Evolutionary conservation across 2,329 filamentous ascomycete species (phyloP).

Genomic region (Phyllosticta ampelicida): DNA sequence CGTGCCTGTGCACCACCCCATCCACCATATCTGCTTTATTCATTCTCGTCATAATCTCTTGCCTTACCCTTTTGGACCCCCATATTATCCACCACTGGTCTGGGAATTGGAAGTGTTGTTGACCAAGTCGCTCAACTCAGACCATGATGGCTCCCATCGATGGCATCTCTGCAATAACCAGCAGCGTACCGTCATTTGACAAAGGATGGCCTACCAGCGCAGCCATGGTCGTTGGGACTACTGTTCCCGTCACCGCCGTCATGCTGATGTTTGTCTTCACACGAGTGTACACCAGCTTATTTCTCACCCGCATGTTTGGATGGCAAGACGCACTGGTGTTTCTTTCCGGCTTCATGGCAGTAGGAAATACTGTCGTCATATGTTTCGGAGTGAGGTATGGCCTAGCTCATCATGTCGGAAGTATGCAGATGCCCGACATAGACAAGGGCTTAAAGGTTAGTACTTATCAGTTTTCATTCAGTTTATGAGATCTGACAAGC

Average conservation of each 20-base stretch:
- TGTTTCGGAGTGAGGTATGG: conserved; percentile 17
- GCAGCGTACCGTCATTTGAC: not conserved
- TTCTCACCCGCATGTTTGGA: conserved; percentile 18
- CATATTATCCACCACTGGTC: not conserved
- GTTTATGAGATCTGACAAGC: not conserved
- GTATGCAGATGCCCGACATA: not conserved
- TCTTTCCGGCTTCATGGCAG: conserved; percentile 14
- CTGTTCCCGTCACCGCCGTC: conserved; percentile 15
- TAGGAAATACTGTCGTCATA: conserved; percentile 17
- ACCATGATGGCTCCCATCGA: not conserved
- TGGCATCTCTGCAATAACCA: not conserved
- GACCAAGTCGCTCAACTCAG: not conserved
- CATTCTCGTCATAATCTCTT: not conserved
- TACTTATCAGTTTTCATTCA: not conserved
- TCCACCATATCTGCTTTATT: not conserved
- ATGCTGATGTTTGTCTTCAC: conserved; percentile 9
- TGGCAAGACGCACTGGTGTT: conserved; percentile 20
- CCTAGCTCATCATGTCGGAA: conserved; percentile 18
- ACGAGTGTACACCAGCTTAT: conserved; percentile 18
- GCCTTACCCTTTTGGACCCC: not conserved
- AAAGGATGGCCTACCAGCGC: not conserved
- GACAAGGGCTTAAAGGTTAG: not conserved
- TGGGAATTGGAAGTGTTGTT: not conserved
- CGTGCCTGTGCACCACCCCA: not conserved
- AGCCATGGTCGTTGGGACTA: conserved; percentile 13